Evolutionary conservation across 2,329 filamentous ascomycete genomes (phyloP).

Genomic region (Pyrenochaeta sp.): DNA sequence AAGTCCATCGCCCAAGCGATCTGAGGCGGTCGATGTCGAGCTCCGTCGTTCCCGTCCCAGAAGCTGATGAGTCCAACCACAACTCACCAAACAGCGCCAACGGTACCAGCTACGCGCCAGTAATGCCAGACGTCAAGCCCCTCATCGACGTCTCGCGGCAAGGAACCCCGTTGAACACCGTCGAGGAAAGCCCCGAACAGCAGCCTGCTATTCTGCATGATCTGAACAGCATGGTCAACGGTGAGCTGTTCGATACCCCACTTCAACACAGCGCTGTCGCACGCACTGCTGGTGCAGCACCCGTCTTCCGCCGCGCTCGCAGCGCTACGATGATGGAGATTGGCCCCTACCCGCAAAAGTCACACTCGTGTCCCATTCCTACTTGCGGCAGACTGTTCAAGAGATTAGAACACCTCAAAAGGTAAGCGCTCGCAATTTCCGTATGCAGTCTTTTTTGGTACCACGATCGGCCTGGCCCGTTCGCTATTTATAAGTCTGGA

Average conservation of each 20-base stretch:
- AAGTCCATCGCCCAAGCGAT: conserved; percentile 83
- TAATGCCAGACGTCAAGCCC: conserved; percentile 75
- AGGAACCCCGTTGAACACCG: conserved; percentile 84
- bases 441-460: conserved; percentile 14
- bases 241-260: conserved; percentile 50
- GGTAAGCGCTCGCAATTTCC: conserved; percentile 70
- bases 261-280: conserved; percentile 65
- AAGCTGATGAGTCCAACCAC: conserved; percentile 78
- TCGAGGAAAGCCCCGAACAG: conserved; percentile 81
- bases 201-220: conserved; percentile 75
- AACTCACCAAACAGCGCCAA: conserved; percentile 81
- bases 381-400: conserved; percentile 98
- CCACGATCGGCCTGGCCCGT: conserved; percentile 12
- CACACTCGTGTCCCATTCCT: conserved; percentile 98
- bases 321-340: conserved; percentile 97
- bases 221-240: conserved; percentile 58
- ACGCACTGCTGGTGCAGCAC: conserved; percentile 67
- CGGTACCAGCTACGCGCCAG: conserved; percentile 61
- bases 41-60: conserved; percentile 81
- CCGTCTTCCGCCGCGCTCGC: conserved; percentile 85
- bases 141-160: conserved; percentile 84
- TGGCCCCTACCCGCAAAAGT: conserved; percentile 95
- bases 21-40: conserved; percentile 88
- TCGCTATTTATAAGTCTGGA: conserved; percentile 43
- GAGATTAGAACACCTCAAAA: conserved; percentile 97